These are phyloP conservation scores for Tilletiopsis washingtonensis DNA, from an alignment of 1,284 basidiomycete genomes.

Conservation along the genomic window DNA sequence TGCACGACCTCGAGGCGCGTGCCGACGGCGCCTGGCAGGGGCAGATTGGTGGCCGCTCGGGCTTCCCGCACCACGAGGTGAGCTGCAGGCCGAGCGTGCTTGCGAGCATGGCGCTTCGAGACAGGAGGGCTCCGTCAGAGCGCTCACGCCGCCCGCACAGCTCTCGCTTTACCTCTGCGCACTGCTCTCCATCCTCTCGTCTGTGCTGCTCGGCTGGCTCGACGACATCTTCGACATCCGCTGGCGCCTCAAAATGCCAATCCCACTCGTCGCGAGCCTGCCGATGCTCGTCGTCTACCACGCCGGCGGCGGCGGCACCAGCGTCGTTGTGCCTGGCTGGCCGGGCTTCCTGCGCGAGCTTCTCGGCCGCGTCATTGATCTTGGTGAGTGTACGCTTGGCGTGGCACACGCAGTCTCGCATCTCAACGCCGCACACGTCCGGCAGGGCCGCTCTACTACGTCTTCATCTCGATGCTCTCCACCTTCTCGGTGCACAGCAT, in stretches of 20 bases:
- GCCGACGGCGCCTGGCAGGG: constrained; percentile 15
- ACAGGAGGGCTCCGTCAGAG: not conserved
- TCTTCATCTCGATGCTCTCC: constrained; percentile 91
- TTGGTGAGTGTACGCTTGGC: constrained; percentile 57
- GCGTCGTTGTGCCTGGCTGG: constrained; percentile 77
- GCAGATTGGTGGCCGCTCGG: constrained; percentile 46
- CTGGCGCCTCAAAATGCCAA: constrained; percentile 95
- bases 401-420: not conserved
- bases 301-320: constrained; percentile 83
- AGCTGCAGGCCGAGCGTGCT: not conserved
- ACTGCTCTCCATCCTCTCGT: constrained; percentile 77
- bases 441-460: constrained; percentile 81
- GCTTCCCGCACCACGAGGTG: constrained; percentile 75
- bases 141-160: constrained; percentile 50
- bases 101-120: constrained; percentile 5
- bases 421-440: not conserved
- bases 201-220: constrained; percentile 86
- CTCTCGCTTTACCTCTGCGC: constrained; percentile 87
- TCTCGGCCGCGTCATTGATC: constrained; percentile 65
- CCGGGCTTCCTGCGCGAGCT: constrained; percentile 29
- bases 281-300: constrained; percentile 94
- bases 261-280: constrained; percentile 84
- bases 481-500: constrained; percentile 97
- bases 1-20: not conserved
- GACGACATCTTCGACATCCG: constrained; percentile 98